These are phyloP conservation scores for Pestalotiopsis fici DNA, from an alignment of 2,329 filamentous ascomycete genomes.

Conservation along the genomic window DNA sequence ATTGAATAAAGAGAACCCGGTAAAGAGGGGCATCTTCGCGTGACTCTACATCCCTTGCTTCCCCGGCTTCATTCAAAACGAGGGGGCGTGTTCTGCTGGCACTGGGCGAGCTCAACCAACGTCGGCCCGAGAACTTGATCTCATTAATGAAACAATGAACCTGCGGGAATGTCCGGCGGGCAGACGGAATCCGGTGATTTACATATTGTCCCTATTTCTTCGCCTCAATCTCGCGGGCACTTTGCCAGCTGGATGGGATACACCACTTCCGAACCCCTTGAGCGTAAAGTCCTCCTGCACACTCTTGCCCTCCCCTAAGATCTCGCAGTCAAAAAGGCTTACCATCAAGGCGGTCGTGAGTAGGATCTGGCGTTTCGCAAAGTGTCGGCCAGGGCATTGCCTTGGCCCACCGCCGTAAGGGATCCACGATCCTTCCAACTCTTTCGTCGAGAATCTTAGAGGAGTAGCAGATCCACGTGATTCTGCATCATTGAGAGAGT, in stretches of 20 bases:
- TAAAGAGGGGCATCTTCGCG: too few relatives aligned
- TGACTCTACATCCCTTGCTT: too few relatives aligned
- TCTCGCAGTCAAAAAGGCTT: conserved; percentile 25
- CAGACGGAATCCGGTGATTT: not conserved
- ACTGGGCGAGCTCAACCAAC: too few relatives aligned
- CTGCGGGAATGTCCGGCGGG: too few relatives aligned
- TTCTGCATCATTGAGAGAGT: not conserved
- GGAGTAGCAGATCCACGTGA: conserved; percentile 1
- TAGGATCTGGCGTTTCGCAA: conserved; percentile 30
- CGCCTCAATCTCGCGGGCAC: conserved; percentile 21
- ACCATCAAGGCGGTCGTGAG: conserved; percentile 20
- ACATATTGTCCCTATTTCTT: conserved; percentile 13
- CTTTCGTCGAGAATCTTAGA: conserved; percentile 24
- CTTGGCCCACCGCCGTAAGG: conserved; percentile 28
- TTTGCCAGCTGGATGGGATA: conserved; percentile 23
- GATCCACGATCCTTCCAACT: conserved; percentile 28
- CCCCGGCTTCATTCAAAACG: too few relatives aligned
- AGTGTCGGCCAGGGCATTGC: conserved; percentile 28
- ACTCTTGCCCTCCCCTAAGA: conserved; percentile 17
- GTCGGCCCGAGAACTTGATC: too few relatives aligned
- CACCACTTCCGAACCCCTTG: conserved; percentile 25
- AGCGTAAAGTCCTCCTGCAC: conserved; percentile 25
- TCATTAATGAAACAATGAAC: too few relatives aligned
- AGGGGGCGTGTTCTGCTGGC: too few relatives aligned
- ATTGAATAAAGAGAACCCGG: too few relatives aligned